Base-by-base conservation (phyloP, 441 rosid species). In the Pelargonium fulgidum region DNA sequence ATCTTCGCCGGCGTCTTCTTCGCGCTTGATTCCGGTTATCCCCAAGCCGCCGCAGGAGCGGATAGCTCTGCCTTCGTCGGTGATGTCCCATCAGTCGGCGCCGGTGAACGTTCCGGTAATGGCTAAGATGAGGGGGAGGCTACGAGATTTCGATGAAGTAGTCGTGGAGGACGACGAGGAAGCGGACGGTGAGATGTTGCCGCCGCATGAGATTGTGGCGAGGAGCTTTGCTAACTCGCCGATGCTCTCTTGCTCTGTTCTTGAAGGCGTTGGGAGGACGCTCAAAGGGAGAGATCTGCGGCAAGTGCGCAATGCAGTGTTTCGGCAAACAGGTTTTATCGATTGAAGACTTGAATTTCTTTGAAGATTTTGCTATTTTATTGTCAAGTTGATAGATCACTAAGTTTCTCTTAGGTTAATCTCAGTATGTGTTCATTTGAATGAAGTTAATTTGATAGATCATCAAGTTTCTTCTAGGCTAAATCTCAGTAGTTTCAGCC, bases 201-300 rank as follows among this genome's bases (percentile, higher is more conserved):
- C 96, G 13, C 96, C 96, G 17, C 98, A 92, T 54, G 93, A 92
- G 86, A 86, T 88, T 33, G 91, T 88, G 81, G 96, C 91, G 9
- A 75, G 86, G 77, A 82, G 84, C 65, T 69, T 77, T 73, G 76
- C 89, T 14, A 82, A 86, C 77, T 75, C 92, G 17, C 85, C 87
- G n/a, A 39, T 72, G 52, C 33, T 87, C 65, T 79, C 96, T 3
- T 85, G 83, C 78, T 88, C 97, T 0, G 97, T 92, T 79, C 87
- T 89, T 36, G 97, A 89, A 76, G 97, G 97, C 56, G 89, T 82
- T 26, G 33, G 33, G 33, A 26, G 33, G 3, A 26, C 33, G 0
- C 92, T 91, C 7, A 91, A 89, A 80, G 97, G 97, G 68, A 87
- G 96, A 72, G 97, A 89, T 82, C 86, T 89, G 61, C 67, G 91